These are phyloP conservation scores for Leccinum variicolor DNA, from an alignment of 768 basidiomycete species.

Conservation along the genomic window DNA sequence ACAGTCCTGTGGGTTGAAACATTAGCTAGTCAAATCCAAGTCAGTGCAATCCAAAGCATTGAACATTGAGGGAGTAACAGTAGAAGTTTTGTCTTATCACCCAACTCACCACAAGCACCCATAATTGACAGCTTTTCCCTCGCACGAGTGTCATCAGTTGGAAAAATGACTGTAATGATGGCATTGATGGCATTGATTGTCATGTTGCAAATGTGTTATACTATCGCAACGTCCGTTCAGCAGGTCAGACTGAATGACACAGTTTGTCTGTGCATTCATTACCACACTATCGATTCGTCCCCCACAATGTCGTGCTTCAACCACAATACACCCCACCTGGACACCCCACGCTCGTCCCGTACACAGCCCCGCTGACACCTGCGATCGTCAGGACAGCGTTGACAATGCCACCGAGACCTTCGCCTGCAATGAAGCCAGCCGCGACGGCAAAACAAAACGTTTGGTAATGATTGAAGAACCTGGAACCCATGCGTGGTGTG, in stretches of 20 bases:
- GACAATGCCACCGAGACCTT: slow-evolving; percentile 37
- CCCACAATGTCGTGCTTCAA: not conserved
- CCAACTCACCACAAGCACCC: too few relatives aligned
- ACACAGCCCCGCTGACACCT: slow-evolving; percentile 23
- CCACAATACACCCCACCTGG: slow-evolving; percentile 28
- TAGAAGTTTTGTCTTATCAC: too few relatives aligned
- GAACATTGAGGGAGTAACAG: too few relatives aligned
- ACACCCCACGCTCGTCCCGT: slow-evolving; percentile 29
- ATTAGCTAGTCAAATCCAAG: too few relatives aligned
- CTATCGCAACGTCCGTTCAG: not conserved
- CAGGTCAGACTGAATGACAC: not conserved
- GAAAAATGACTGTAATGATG: too few relatives aligned
- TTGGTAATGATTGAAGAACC: slow-evolving; percentile 12
- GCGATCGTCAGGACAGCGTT: slow-evolving; percentile 32
- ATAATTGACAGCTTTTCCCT: too few relatives aligned
- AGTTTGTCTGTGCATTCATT: not conserved
- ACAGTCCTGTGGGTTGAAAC: too few relatives aligned
- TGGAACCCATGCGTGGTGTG: not conserved
- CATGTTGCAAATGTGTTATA: not conserved
- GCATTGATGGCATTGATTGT: not conserved
- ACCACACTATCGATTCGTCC: not conserved
- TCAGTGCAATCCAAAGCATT: too few relatives aligned
- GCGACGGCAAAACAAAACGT: slow-evolving; percentile 35
- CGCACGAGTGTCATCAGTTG: too few relatives aligned
- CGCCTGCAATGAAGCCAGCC: slow-evolving; percentile 40